Conservation (phyloP, 352 stramenopile species). For the Pythium rhizo-oryzae region DNA sequence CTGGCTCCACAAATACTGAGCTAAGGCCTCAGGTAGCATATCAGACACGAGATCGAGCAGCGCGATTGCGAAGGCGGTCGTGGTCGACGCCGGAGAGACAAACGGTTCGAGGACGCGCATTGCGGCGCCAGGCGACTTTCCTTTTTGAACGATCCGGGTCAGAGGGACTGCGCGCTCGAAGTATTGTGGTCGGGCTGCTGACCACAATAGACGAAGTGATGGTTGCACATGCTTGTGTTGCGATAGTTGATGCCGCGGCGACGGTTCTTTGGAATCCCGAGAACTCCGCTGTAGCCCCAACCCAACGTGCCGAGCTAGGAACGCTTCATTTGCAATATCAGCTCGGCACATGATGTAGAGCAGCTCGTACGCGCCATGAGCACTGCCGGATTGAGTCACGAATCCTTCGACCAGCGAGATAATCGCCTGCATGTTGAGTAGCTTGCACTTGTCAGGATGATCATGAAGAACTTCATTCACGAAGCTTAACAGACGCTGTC, state of each 20-base stretch:
- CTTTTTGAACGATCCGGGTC: constrained; percentile 2
- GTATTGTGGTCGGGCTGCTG: constrained; percentile 5
- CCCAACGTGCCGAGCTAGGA: background rate
- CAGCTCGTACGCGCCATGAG: constrained; percentile 17
- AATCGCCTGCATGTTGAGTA: constrained; percentile 13
- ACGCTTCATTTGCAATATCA: constrained; percentile 1
- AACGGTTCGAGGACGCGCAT: constrained; percentile 19
- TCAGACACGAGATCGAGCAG: constrained; percentile 13
- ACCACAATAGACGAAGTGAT: constrained; percentile 13
- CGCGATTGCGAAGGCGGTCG: constrained; percentile 10
- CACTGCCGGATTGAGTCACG: background rate
- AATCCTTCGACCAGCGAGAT: constrained; percentile 16
- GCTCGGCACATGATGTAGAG: constrained; percentile 17
- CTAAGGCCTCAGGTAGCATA: background rate
- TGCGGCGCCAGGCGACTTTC: background rate
- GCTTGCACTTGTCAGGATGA: constrained; percentile 1
- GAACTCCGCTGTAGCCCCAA: background rate
- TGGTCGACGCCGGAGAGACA: background rate
- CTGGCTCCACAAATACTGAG: constrained; percentile 13
- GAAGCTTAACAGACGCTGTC: constrained; percentile 18
- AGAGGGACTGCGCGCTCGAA: constrained; percentile 9
- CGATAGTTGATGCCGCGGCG: background rate
- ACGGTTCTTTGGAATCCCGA: background rate
- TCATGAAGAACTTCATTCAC: constrained; percentile 20
- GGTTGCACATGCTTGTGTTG: background rate